Percentiles rank a stretch among this genome's conserved stretches.
These are phyloP conservation scores for Adansonia digitata DNA, from an alignment of 345 rosid genomes.

Conservation along the genomic window DNA sequence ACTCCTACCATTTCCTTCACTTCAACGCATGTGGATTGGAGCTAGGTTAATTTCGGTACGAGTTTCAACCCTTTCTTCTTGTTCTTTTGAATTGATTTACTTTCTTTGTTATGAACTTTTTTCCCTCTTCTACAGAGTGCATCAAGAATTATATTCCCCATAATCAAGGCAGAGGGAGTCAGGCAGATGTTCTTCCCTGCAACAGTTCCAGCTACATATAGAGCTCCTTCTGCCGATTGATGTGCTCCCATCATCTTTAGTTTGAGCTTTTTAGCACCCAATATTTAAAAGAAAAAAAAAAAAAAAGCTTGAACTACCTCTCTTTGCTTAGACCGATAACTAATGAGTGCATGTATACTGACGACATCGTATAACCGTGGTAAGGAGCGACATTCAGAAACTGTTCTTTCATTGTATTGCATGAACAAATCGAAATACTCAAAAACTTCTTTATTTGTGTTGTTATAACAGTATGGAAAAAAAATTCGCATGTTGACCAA, in stretches of 20 bases:
- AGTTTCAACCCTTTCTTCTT: not conserved
- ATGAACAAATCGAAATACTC: not conserved
- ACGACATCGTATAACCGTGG: not conserved
- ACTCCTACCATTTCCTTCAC: conserved; percentile 48
- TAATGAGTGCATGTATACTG: not conserved
- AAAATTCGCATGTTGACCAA: not conserved
- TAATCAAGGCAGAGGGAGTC: conserved; percentile 44
- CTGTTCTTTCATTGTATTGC: not conserved
- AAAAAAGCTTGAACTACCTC: not conserved
- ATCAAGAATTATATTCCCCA: conserved; percentile 41
- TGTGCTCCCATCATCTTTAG: not conserved
- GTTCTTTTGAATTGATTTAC: not conserved
- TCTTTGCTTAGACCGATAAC: not conserved
- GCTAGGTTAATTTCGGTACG: conserved; percentile 43
- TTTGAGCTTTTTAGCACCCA: not conserved
- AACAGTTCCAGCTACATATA: conserved; percentile 24
- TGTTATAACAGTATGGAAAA: not conserved
- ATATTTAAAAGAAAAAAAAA: no score
- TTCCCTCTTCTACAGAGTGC: conserved; percentile 33
- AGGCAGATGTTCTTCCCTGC: conserved; percentile 49
- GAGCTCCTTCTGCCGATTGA: conserved; percentile 21
- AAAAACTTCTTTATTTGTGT: not conserved
- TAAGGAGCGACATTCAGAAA: not conserved
- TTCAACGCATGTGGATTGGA: conserved; percentile 41
- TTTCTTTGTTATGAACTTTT: no score